Percentiles rank a stretch among this genome's conserved stretches.
Conservation (phyloP, 257 asterid species). For the Solanum tarapatanum region DNA sequence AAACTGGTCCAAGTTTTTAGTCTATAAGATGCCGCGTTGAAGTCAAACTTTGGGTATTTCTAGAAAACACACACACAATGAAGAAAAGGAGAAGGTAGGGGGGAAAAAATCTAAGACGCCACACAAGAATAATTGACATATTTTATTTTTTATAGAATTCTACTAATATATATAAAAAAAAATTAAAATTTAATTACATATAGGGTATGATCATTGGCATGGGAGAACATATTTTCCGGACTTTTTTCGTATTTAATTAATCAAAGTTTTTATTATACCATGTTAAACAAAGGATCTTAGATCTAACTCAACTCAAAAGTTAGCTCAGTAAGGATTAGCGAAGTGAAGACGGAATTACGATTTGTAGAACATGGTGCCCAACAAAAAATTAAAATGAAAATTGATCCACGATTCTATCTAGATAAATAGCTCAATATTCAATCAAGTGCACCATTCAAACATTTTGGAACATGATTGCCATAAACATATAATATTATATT, state of each 20-base stretch:
- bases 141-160: background rate
- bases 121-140: background rate
- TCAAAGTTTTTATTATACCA: background rate
- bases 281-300: background rate
- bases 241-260: no score
- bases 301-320: background rate
- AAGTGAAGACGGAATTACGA: background rate
- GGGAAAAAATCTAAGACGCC: background rate
- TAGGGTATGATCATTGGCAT: background rate
- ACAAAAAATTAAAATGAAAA: background rate
- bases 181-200: background rate
- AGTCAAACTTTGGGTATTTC: background rate
- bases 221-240: background rate
- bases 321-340: accelerated
- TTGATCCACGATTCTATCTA: background rate
- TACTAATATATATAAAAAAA: background rate
- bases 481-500: background rate
- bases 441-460: background rate
- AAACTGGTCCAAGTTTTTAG: background rate
- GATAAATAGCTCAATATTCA: background rate
- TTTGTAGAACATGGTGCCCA: background rate
- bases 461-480: background rate
- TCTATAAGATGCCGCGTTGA: background rate
- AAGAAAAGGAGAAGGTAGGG: background rate
- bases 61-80: background rate